These are phyloP conservation scores for Tricholoma flavovirens DNA, from an alignment of 768 basidiomycete genomes.

Conservation along the genomic window DNA sequence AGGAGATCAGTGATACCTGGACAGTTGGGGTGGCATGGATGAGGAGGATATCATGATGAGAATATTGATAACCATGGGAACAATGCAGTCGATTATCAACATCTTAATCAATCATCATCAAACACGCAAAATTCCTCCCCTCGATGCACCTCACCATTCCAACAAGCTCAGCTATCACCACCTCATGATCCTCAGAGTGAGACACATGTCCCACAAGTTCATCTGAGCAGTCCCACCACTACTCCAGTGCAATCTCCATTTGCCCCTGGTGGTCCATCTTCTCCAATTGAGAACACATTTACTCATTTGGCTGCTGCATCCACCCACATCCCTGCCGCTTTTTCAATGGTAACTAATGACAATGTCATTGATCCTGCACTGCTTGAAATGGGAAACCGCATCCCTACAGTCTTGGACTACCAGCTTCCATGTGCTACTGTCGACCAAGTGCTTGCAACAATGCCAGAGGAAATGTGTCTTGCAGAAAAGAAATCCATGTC, in stretches of 20 bases:
- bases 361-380: not conserved
- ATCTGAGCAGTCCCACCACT: not conserved
- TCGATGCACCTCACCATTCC: not conserved
- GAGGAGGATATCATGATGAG: not conserved
- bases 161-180: not conserved
- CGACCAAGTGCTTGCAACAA: not conserved
- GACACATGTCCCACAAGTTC: not conserved
- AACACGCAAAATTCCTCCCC: not conserved
- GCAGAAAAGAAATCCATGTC: not conserved
- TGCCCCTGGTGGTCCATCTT: not conserved
- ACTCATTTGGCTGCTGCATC: not conserved
- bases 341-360: not conserved
- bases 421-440: not conserved
- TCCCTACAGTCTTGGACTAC: not conserved
- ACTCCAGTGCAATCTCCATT: not conserved
- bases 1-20: no score
- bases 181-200: not conserved
- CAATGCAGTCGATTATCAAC: not conserved
- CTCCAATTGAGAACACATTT: not conserved
- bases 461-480: not conserved
- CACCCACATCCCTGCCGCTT: not conserved
- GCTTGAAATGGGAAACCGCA: not conserved
- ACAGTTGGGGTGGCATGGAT: not conserved
- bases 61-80: not conserved
- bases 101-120: not conserved